Evolutionary conservation across 139 green algal species (phyloP), one percentile per base, ranked within the genome.

Genomic region (Volvox africanus): DNA sequence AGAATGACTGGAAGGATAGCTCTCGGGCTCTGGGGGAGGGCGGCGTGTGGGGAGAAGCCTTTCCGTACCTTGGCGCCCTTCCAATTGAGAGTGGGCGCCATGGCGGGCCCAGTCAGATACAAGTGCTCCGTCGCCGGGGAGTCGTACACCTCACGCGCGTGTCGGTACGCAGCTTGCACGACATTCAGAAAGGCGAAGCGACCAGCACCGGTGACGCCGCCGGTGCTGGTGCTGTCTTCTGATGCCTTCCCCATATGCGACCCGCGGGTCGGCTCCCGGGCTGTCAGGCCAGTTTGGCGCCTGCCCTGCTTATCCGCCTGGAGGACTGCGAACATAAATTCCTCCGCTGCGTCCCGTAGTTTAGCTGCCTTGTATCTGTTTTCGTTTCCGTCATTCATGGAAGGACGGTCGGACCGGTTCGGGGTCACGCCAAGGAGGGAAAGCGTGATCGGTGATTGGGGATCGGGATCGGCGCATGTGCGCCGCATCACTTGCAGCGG

Each of bases 11-110:
- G n/a, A n/a, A n/a, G n/a, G n/a, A n/a, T n/a, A n/a, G n/a, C n/a
- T n/a, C n/a, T n/a, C n/a, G n/a, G n/a, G n/a, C n/a, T n/a, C n/a
- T n/a, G n/a, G n/a, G n/a, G n/a, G n/a, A n/a, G n/a, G n/a, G n/a
- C n/a, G n/a, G n/a, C n/a, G n/a, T n/a, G n/a, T n/a, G 9, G 44
- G 44, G 44, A 55, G 44, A 55, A 55, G 67, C 24, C 14, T 2
- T n/a, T n/a, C n/a, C 77, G n/a, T n/a, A 89, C 85, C 83, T 91
- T 88, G 26, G 85, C 37, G 0, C 78, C 94, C 24, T 81, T 79
- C 21, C 86, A 67, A 69, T 97, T 96, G 30, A 98, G 81, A 1
- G 93, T 95, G 28, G 96, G 95, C 21, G 89, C 92, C 95, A 97
- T 97, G 14, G 93, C 92, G 0, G 88, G 68, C 1, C 95, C 93